phyloP scores from a whole-genome alignment of 2,329 filamentous ascomycete species.

The Paecilomyces variotii region DNA sequence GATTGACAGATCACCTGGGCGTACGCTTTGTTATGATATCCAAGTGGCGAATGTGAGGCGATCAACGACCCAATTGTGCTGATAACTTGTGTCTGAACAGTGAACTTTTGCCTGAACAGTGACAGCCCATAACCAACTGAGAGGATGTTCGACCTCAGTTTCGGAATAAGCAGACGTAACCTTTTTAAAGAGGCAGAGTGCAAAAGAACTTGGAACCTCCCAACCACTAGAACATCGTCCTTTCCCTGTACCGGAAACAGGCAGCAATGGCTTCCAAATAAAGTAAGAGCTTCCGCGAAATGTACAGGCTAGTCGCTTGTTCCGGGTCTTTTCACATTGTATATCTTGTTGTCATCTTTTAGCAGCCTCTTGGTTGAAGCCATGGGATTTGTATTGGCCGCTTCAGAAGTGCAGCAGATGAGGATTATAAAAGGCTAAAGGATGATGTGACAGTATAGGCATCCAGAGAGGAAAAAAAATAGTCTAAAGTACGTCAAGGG shows the following conservation, averaged over 20 bases:
- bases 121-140: too few relatives aligned
- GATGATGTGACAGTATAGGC: too few relatives aligned
- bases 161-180: too few relatives aligned
- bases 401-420: neutral
- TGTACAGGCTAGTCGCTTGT: neutral
- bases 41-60: neutral
- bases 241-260: neutral
- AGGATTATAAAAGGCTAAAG: neutral
- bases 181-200: too few relatives aligned
- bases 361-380: neutral
- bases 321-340: neutral
- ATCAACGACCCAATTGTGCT: neutral
- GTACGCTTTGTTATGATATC: neutral
- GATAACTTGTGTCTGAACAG: too few relatives aligned
- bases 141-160: too few relatives aligned
- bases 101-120: too few relatives aligned
- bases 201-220: too few relatives aligned
- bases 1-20: too few relatives aligned
- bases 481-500: too few relatives aligned
- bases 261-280: neutral
- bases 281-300: neutral
- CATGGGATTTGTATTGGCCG: neutral
- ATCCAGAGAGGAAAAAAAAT: too few relatives aligned
- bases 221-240: too few relatives aligned
- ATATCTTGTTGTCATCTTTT: neutral